These are phyloP conservation scores for Hypoxylon sp. DNA, from an alignment of 2,329 filamentous ascomycete genomes.

Conservation along the genomic window DNA sequence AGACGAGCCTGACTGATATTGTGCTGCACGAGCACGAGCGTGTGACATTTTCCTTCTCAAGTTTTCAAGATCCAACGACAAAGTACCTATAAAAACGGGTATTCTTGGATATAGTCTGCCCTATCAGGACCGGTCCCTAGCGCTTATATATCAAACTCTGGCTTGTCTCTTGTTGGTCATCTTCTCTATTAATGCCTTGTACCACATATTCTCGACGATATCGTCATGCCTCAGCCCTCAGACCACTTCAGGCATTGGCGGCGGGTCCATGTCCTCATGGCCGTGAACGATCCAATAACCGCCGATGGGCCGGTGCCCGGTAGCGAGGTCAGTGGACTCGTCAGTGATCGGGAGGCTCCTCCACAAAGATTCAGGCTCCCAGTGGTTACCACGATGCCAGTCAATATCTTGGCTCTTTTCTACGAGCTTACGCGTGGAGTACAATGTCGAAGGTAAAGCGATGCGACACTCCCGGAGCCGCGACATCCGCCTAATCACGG, in stretches of 20 bases:
- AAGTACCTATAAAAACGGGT: too few relatives aligned
- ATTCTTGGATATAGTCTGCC: too few relatives aligned
- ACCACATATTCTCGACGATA: background rate
- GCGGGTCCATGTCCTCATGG: background rate
- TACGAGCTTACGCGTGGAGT: constrained; percentile 21
- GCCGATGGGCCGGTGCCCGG: background rate
- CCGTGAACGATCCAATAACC: constrained; percentile 27
- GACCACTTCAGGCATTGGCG: constrained; percentile 7
- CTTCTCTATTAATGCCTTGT: too few relatives aligned
- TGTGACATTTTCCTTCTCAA: background rate
- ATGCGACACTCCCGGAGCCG: constrained; percentile 23
- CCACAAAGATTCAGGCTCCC: constrained; percentile 17
- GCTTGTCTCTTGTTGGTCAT: background rate
- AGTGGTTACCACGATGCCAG: constrained; percentile 1
- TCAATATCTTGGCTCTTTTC: constrained; percentile 24
- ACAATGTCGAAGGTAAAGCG: constrained; percentile 20
- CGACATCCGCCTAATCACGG: constrained; percentile 11
- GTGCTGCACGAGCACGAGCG: background rate
- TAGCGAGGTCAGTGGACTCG: background rate
- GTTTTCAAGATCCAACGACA: too few relatives aligned
- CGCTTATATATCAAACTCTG: too few relatives aligned
- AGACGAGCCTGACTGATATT: background rate
- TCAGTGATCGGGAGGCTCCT: constrained; percentile 5
- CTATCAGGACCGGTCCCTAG: too few relatives aligned
- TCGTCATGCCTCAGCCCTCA: background rate